These are phyloP conservation scores for Pichia sp. DNA, from an alignment of 1,139 yeast genomes.

Conservation along the genomic window DNA sequence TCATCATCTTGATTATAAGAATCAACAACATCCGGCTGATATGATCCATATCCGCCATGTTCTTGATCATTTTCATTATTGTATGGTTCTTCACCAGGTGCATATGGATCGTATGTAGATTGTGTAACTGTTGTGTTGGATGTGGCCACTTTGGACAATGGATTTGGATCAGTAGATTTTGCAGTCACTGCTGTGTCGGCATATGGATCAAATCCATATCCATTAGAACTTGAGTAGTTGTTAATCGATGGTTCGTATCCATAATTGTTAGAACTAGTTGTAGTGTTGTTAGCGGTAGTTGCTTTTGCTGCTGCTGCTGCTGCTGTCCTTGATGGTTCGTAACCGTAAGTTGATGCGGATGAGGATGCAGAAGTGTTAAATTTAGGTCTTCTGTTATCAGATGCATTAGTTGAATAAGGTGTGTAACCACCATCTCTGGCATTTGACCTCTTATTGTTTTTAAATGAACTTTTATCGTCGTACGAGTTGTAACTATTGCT, in stretches of 20 bases:
- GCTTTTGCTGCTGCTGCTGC: not conserved
- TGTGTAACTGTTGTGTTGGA: slow-evolving; percentile 15
- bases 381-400: slow-evolving; percentile 6
- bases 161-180: not conserved
- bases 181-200: slow-evolving; percentile 7
- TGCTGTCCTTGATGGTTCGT: not conserved
- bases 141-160: slow-evolving; percentile 15
- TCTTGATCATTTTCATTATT: not conserved
- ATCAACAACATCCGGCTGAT: not conserved
- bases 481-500: too few relatives aligned
- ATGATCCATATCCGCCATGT: not conserved
- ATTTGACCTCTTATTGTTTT: not conserved
- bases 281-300: too few relatives aligned
- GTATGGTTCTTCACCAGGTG: slow-evolving; percentile 16
- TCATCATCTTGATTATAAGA: not conserved
- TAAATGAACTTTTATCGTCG: too few relatives aligned
- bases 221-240: slow-evolving; percentile 6
- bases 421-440: not conserved
- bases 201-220: slow-evolving; percentile 15
- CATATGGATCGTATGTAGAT: slow-evolving; percentile 21
- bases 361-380: slow-evolving; percentile 4
- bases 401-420: not conserved
- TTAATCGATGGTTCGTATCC: slow-evolving; percentile 15
- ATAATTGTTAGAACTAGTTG: not conserved
- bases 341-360: not conserved